These are phyloP conservation scores for Boletus subcaerulescens DNA, from an alignment of 768 basidiomycete genomes.

Conservation along the genomic window DNA sequence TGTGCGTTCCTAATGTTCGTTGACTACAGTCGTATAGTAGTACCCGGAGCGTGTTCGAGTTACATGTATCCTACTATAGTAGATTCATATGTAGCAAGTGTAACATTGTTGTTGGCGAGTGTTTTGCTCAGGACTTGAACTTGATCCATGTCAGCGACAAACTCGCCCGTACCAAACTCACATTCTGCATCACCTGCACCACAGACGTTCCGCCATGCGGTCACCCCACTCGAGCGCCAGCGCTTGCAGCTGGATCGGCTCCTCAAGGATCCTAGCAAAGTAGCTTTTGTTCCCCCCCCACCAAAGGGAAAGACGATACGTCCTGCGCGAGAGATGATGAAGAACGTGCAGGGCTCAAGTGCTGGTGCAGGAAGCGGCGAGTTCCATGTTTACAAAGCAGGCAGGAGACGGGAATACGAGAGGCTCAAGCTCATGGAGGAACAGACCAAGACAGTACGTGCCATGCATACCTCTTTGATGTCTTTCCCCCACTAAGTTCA, in stretches of 20 bases:
- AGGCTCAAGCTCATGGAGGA: constrained; percentile 90
- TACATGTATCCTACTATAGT: constrained; percentile 14
- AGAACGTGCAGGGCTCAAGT: constrained; percentile 97
- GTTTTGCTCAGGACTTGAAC: constrained; percentile 16
- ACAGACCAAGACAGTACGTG: constrained; percentile 63
- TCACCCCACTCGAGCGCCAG: constrained; percentile 51
- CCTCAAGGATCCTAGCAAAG: constrained; percentile 85
- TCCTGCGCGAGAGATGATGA: constrained; percentile 93
- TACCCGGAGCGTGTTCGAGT: neutral
- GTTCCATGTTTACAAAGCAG: constrained; percentile 98
- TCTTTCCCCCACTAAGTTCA: neutral
- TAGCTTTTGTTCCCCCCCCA: constrained; percentile 72
- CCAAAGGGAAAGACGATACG: constrained; percentile 82
- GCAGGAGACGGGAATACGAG: constrained; percentile 92
- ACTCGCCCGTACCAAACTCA: constrained; percentile 28
- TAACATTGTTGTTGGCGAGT: constrained; percentile 19
- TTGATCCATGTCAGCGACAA: constrained; percentile 27
- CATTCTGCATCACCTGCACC: constrained; percentile 34
- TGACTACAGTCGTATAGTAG: constrained; percentile 26
- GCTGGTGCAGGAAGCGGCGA: constrained; percentile 97
- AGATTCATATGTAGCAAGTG: neutral
- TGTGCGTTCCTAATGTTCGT: constrained; percentile 1
- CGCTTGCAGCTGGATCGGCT: constrained; percentile 77
- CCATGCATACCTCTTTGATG: neutral
- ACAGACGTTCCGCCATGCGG: constrained; percentile 40